These are phyloP conservation scores for Apiotrichum siamense DNA, from an alignment of 1,284 basidiomycete genomes.

Conservation along the genomic window DNA sequence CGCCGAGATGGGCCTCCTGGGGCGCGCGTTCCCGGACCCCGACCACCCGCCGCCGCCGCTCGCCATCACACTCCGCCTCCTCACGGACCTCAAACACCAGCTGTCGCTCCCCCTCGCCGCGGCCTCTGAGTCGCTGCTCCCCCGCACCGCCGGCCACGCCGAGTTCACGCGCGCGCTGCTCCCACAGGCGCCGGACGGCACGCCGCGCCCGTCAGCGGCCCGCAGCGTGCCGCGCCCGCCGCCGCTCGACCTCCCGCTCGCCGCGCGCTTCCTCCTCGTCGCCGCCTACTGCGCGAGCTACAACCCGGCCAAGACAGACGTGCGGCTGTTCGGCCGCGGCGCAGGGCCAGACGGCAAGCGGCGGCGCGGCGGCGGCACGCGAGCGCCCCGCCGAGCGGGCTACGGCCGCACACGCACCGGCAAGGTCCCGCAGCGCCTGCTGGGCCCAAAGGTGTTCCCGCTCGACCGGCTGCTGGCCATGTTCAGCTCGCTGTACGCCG, in stretches of 20 bases:
- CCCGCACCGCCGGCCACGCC: conserved; percentile 22
- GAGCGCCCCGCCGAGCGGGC: conserved; percentile 36
- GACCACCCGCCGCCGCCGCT: conserved; percentile 24
- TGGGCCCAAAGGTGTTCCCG: conserved; percentile 74
- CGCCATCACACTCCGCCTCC: conserved; percentile 33
- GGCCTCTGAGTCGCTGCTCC: conserved; percentile 36
- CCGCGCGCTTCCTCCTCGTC: conserved; percentile 70
- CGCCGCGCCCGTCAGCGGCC: conserved; percentile 1
- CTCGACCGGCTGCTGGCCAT: conserved; percentile 78
- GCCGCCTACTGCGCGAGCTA: conserved; percentile 79
- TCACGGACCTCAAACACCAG: conserved; percentile 43
- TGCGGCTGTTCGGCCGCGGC: conserved; percentile 67
- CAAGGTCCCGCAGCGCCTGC: conserved; percentile 61
- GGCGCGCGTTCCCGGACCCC: conserved; percentile 16
- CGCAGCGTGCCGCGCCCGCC: conserved; percentile 27
- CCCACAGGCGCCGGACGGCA: conserved; percentile 7
- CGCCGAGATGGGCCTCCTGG: conserved; percentile 27
- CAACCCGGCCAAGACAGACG: conserved; percentile 74
- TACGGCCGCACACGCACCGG: conserved; percentile 39
- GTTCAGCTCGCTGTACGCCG: conserved; percentile 72
- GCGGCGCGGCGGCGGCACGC: conserved; percentile 51
- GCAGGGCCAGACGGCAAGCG: conserved; percentile 62
- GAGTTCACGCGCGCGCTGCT: conserved; percentile 27
- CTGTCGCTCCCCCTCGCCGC: conserved; percentile 34
- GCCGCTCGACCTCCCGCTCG: conserved; percentile 51